Base-by-base conservation (phyloP, 1,139 yeast species). In the Candida sanyaensis region DNA sequence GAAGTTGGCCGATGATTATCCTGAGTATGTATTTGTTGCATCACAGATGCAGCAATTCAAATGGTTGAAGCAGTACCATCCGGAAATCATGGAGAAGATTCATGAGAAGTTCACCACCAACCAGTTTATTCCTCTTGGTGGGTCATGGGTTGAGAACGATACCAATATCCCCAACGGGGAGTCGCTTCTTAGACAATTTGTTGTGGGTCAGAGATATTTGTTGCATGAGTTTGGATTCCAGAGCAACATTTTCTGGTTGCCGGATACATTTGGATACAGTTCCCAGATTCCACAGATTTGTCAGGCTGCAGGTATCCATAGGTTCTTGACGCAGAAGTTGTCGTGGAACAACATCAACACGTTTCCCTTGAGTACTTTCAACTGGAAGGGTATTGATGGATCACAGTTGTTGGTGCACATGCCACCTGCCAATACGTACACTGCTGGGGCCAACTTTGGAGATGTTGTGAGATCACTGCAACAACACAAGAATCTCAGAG, bases 81-180 rank as follows among this genome's bases (percentile, higher is more conserved):
- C 98, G 0, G 89, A 84, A 37, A 77, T 89, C 38, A 89, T 83
- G 57, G 66, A 71, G 32, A 77, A 81, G 49, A 76, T 89, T 36
- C 77, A 84, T 57, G 78, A 81, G 41, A 89, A 89, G 50, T 86
- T 86, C 46, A 73, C 80, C 45, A 80, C 82, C 33, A 88, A 88
- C 46, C 86, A 88, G 56, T 93, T 92, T 61, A 77, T 90, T 45
- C 96, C 97, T 11, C 80, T 93, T 55, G 99, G 99, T 47, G 98
- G 98, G 4, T 84, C 96, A 0, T 93, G 98, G 98, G 98, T 93
- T 42, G 99, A 93, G 67, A 88, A 90, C 64, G 99, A 93, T 65
- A 92, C 98, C 13, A 93, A 93, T 65, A 78, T 93, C 70, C 98
- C 98, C 12, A 77, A 82, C 55, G 97, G 98, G 43, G 99, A 93